Conservation (phyloP, 345 rosid species). For the Microthlaspi erraticum region DNA sequence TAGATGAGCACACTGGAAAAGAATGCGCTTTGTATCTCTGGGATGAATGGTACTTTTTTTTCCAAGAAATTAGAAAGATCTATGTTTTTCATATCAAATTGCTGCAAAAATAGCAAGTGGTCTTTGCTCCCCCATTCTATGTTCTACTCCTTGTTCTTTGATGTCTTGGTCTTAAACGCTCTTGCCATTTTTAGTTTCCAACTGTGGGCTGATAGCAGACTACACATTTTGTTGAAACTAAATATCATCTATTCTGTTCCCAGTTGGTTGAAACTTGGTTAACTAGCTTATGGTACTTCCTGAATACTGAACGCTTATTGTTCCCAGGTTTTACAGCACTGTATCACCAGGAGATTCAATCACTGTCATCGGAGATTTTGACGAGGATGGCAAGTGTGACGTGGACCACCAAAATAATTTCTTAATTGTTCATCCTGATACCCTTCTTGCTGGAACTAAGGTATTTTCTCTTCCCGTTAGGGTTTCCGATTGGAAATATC, state of each 20-base stretch:
- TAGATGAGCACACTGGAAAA: constrained; percentile 87
- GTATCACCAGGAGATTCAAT: constrained; percentile 95
- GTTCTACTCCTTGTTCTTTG: constrained; percentile 10
- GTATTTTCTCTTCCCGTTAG: constrained; percentile 46
- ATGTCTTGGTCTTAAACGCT: constrained; percentile 24
- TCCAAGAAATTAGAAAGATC: constrained; percentile 1
- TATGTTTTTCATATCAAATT: constrained; percentile 24
- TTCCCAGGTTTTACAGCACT: constrained; percentile 74
- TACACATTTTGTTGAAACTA: neutral
- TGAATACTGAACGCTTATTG: constrained; percentile 25
- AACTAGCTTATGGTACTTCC: constrained; percentile 21
- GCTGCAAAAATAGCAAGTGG: constrained; percentile 17
- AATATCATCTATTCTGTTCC: constrained; percentile 3
- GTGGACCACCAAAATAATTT: constrained; percentile 68
- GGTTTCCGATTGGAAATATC: constrained; percentile 14
- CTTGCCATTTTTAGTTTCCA: constrained; percentile 17
- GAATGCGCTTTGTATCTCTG: constrained; percentile 73
- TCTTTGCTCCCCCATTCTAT: constrained; percentile 6
- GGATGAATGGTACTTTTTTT: constrained; percentile 88
- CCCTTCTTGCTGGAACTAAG: constrained; percentile 91
- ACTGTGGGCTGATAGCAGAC: constrained; percentile 2
- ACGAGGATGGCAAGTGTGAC: constrained; percentile 74
- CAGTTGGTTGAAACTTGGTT: constrained; percentile 26
- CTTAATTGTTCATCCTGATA: constrained; percentile 83
- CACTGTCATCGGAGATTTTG: constrained; percentile 85